Base-by-base conservation (phyloP, 805 yeast genomes). In the Pichia cabralensis region DNA sequence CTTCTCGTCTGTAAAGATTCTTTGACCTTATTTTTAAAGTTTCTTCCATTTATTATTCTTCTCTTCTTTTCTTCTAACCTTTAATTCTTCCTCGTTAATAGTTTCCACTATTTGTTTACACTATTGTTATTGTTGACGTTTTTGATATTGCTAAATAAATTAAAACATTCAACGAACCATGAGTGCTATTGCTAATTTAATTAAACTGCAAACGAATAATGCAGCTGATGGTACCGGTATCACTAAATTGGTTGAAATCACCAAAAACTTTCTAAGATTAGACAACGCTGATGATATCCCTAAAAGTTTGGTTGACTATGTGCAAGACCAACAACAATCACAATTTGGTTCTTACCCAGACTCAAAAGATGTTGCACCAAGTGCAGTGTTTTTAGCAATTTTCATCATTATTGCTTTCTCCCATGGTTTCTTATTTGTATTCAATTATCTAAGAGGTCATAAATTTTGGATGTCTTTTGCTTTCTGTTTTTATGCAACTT, bases 321-420 rank as follows among this genome's bases (percentile, higher is more conserved):
- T 62, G 10, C 38, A 62, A 26, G 54, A 49, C 5, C 40, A 50
- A 22, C 78, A 74, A 48, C 64, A 60, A 34, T 58, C 72, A 7
- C 52, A 76, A 27, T 78, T 77, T 56, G 88, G 88, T 8, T 71
- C 71, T 7, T 80, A 77, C 47, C 83, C 85, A 3, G 46, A 47
- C 18, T 29, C 29, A 16, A 52, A 47, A 11, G 89, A 80, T 53
- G 50, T 63, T 10, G 83, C 74, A 2, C 86, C 86, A 3, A 59
- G 69, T 36, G 71, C 72, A 3, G 52, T 80, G 1, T 77, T 79
- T 43, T 49, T 66, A 3, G 81, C 69, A 0, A 56, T 70, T 1
- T 80, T 74, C 42, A 52, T 59, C 11, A 39, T 78, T 4, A 45
- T 80, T 23, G 46, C 61, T 28, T n/a, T 72, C 2, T 65, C 65